phyloP scores from a whole-genome alignment of 257 asterid species.

The Paraleonurus japonicus region DNA sequence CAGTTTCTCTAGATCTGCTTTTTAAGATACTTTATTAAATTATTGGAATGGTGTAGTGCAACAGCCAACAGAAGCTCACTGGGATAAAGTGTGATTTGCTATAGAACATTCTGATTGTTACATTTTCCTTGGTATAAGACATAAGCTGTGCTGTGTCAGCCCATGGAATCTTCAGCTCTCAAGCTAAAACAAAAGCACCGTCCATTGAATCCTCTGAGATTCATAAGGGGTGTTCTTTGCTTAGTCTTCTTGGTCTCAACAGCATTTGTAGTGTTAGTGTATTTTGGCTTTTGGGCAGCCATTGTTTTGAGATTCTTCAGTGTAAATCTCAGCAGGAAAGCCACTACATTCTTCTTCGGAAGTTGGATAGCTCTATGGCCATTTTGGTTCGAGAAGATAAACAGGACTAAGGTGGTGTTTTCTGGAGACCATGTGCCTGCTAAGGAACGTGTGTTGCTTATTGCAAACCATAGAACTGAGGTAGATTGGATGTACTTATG shows the following conservation, averaged over 20 bases:
- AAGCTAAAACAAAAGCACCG: slow-evolving; percentile 39
- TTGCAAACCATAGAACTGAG: slow-evolving; percentile 88
- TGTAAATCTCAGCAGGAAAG: slow-evolving; percentile 61
- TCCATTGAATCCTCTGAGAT: slow-evolving; percentile 51
- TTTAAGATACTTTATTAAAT: background rate
- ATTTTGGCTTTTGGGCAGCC: slow-evolving; percentile 65
- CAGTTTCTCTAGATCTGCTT: slow-evolving; percentile 21
- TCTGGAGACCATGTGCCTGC: slow-evolving; percentile 74
- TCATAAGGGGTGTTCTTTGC: slow-evolving; percentile 64
- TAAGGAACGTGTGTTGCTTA: slow-evolving; percentile 62
- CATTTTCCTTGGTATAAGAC: too few relatives aligned
- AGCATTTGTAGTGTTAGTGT: slow-evolving; percentile 72
- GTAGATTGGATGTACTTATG: slow-evolving; percentile 98
- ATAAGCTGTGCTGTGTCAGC: too few relatives aligned
- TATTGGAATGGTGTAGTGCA: background rate
- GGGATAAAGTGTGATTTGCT: background rate
- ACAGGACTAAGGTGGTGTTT: slow-evolving; percentile 72
- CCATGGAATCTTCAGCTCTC: slow-evolving; percentile 45
- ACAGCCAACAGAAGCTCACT: background rate
- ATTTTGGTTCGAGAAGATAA: slow-evolving; percentile 71
- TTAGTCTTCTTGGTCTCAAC: slow-evolving; percentile 51
- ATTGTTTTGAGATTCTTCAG: slow-evolving; percentile 53
- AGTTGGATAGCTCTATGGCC: slow-evolving; percentile 95
- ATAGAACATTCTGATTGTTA: background rate
- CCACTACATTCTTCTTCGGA: slow-evolving; percentile 64